phyloP scores from a whole-genome alignment of 352 stramenopile species.

The Albugo laibachii region DNA sequence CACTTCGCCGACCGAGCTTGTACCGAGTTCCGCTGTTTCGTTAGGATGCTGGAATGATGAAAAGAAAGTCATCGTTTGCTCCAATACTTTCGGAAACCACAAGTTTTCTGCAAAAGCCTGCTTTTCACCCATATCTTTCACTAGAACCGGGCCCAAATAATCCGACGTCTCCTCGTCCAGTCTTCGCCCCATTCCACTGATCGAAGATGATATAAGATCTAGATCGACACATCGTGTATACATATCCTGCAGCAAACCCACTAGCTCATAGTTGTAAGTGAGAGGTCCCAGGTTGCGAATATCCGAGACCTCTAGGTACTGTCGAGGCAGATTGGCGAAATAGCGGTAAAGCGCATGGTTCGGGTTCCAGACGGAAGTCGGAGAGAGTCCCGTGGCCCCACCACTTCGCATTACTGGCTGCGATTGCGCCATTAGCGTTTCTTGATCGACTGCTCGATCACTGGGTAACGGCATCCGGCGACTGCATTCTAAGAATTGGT shows the following conservation, averaged over 20 bases:
- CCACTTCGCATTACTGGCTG: slow-evolving; percentile 20
- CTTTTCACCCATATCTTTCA: too few relatives aligned
- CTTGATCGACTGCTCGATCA: slow-evolving; percentile 16
- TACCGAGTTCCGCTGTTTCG: too few relatives aligned
- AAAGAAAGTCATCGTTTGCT: too few relatives aligned
- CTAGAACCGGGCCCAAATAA: too few relatives aligned
- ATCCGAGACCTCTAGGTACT: slow-evolving; percentile 55
- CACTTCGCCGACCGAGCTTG: slow-evolving; percentile 10
- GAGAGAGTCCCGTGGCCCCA: slow-evolving; percentile 17
- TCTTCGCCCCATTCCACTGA: not conserved
- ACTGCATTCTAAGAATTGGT: slow-evolving; percentile 30
- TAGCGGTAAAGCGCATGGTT: slow-evolving; percentile 29
- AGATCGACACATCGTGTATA: slow-evolving; percentile 43
- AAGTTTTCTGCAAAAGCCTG: too few relatives aligned
- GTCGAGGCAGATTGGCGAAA: slow-evolving; percentile 27
- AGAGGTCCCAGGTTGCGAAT: slow-evolving; percentile 45
- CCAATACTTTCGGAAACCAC: too few relatives aligned
- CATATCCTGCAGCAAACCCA: slow-evolving; percentile 42
- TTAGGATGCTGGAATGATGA: too few relatives aligned
- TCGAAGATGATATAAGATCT: slow-evolving; percentile 7
- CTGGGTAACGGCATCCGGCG: slow-evolving; percentile 18
- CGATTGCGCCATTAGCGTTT: slow-evolving; percentile 39
- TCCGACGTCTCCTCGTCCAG: too few relatives aligned
- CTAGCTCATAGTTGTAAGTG: slow-evolving; percentile 79
- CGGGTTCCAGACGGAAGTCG: slow-evolving; percentile 30